Conservation (phyloP, 2,329 filamentous ascomycete species). For the Fusarium sp. region DNA sequence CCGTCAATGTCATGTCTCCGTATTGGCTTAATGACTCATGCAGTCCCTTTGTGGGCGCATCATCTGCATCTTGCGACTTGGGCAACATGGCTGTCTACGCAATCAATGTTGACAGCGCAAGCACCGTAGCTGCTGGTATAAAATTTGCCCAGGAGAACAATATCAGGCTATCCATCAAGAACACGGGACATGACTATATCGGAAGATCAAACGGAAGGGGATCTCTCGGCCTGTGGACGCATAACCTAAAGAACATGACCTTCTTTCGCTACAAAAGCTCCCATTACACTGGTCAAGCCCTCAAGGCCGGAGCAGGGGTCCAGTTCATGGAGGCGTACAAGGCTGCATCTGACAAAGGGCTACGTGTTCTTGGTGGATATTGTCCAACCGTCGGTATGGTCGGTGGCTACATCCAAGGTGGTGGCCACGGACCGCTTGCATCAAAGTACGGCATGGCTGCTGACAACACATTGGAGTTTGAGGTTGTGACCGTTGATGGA, state of each 20-base stretch:
- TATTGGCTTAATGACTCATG: no score
- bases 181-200: not conserved
- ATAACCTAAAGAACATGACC: not conserved
- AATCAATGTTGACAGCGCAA: no score
- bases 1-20: no score
- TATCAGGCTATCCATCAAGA: no score
- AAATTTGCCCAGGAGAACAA: no score
- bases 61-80: no score
- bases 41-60: no score
- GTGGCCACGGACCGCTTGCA: conserved; percentile 61
- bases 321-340: not conserved
- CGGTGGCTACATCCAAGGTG: conserved; percentile 66
- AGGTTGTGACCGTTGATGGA: conserved; percentile 62
- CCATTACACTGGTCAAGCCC: not conserved
- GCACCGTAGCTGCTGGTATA: no score
- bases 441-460: conserved; percentile 62
- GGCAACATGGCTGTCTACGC: no score
- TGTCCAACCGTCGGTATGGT: conserved; percentile 61
- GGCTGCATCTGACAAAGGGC: not conserved
- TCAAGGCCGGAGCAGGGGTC: not conserved
- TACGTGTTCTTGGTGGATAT: conserved; percentile 46
- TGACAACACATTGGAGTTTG: conserved; percentile 63
- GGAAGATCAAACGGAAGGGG: not conserved
- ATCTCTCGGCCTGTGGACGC: conserved; percentile 1
- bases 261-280: not conserved